Conservation (phyloP, 257 asterid genomes). For the Echium plantagineum region DNA sequence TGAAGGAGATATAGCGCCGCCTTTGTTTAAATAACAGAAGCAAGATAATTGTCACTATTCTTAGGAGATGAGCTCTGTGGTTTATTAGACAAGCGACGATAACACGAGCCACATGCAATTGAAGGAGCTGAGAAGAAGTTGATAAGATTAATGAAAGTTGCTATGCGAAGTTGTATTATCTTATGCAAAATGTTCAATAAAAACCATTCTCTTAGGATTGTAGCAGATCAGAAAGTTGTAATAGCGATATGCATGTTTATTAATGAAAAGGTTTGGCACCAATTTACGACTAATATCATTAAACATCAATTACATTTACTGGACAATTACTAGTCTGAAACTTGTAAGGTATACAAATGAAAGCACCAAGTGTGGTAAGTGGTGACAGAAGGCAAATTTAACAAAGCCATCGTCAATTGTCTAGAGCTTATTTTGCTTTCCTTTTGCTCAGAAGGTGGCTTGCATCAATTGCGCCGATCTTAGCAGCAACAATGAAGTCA, state of each 20-base stretch:
- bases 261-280: too few species aligned
- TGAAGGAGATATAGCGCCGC: not conserved
- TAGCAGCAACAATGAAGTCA: constrained; percentile 88
- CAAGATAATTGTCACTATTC: not conserved
- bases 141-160: not conserved
- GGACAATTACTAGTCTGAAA: too few species aligned
- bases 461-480: constrained; percentile 55
- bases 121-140: not conserved
- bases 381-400: not conserved
- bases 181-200: not conserved
- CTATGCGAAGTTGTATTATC: not conserved
- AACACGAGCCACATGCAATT: not conserved
- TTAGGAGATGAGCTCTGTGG: not conserved
- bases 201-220: not conserved
- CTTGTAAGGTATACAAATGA: not conserved
- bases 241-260: too few species aligned
- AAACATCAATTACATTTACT: too few species aligned
- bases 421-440: constrained; percentile 20
- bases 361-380: not conserved
- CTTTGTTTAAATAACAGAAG: not conserved
- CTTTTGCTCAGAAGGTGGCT: constrained; percentile 68
- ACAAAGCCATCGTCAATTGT: not conserved
- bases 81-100: not conserved
- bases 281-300: too few species aligned
- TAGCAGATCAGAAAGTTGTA: too few species aligned